Conservation (phyloP, 495 filamentous ascomycete species). For the Lasiosphaeria miniovina region DNA sequence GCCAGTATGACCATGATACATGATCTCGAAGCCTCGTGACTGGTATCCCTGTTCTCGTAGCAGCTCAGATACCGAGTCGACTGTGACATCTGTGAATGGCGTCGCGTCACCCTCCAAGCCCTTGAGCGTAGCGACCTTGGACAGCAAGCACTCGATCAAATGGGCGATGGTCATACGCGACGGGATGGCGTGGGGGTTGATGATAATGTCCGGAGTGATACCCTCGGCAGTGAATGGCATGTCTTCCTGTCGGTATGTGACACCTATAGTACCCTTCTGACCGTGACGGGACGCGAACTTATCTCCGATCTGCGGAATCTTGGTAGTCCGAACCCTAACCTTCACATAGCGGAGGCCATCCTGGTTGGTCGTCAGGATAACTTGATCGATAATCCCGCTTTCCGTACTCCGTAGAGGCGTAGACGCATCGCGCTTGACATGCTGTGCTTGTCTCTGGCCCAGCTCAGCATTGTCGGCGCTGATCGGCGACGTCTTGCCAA, state of each 20-base stretch:
- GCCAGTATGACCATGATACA: constrained; percentile 98
- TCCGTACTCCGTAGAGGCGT: constrained; percentile 93
- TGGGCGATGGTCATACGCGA: constrained; percentile 99
- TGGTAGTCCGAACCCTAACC: constrained; percentile 94
- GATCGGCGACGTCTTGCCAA: constrained; percentile 95
- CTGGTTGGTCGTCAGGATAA: constrained; percentile 87
- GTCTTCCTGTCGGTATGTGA: constrained; percentile 94
- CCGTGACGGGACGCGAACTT: constrained; percentile 99
- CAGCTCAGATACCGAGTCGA: constrained; percentile 84
- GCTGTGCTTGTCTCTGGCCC: constrained; percentile 81
- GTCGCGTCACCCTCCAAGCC: constrained; percentile 96
- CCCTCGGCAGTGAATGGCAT: constrained; percentile 97
- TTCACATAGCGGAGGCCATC: constrained; percentile 91
- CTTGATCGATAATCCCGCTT: constrained; percentile 92
- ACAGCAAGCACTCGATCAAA: constrained; percentile 97
- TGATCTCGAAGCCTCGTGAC: constrained; percentile 92
- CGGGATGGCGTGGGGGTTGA: constrained; percentile 99
- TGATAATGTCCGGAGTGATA: constrained; percentile 90
- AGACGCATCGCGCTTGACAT: constrained; percentile 91
- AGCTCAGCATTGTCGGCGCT: constrained; percentile 89
- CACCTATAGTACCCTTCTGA: constrained; percentile 98
- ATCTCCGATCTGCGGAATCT: constrained; percentile 97
- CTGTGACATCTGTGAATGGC: constrained; percentile 96
- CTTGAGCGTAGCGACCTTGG: constrained; percentile 86
- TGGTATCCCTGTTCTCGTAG: constrained; percentile 94